phyloP scores from a whole-genome alignment of 2,329 filamentous ascomycete species.

The Botrytis hyacinthi region DNA sequence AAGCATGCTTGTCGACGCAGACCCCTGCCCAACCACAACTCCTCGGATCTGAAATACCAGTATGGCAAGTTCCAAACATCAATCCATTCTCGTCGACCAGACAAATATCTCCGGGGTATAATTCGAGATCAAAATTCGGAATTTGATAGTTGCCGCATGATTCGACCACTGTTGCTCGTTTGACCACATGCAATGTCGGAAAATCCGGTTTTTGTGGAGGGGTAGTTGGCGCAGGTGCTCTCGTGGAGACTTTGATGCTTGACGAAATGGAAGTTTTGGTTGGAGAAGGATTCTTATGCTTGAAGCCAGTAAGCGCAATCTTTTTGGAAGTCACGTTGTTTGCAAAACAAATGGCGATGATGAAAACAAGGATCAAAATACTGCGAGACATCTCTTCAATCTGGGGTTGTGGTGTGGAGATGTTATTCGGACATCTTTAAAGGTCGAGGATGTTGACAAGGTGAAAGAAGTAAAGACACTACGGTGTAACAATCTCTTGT shows the following conservation, averaged over 20 bases:
- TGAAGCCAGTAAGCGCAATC: background rate
- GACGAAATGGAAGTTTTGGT: background rate
- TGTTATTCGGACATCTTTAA: background rate
- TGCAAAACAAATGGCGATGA: background rate
- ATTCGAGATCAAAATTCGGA: background rate
- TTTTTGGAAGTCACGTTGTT: background rate
- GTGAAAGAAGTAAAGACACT: background rate
- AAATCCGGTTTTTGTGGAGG: background rate
- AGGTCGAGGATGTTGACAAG: background rate
- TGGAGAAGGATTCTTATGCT: background rate
- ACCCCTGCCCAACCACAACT: constrained; percentile 4
- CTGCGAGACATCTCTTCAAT: constrained; percentile 6
- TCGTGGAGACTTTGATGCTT: background rate
- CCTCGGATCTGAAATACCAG: background rate
- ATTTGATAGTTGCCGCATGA: constrained; percentile 4
- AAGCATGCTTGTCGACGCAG: background rate
- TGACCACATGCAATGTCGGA: background rate
- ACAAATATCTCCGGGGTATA: background rate
- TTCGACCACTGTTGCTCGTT: background rate
- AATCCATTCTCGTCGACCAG: constrained; percentile 7
- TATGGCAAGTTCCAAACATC: background rate
- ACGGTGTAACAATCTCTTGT: background rate
- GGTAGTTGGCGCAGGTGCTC: background rate
- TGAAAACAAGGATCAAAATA: background rate
- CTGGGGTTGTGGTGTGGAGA: background rate